Evolutionary conservation across 2,329 filamentous ascomycete genomes (phyloP), one percentile per base, ranked within the genome.

Genomic region (Aspergillus unguis): DNA sequence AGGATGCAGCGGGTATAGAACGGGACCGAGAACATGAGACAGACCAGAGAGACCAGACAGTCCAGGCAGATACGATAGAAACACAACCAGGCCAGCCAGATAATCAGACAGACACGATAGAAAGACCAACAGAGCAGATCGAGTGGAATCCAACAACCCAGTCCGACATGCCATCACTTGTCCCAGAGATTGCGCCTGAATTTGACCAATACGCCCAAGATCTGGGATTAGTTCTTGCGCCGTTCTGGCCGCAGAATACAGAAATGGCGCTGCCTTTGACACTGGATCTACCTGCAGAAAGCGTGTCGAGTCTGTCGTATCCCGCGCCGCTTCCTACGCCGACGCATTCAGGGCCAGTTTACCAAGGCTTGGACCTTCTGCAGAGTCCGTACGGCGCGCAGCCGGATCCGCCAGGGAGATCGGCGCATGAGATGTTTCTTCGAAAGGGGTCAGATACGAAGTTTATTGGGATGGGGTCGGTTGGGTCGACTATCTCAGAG

Each of bases 401-500:
- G 9, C 7, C 46, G 10, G 11, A 11, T 23, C 44, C 36, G 6
- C 46, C 35, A 7, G 10, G 25, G 3, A 28, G 42, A 23, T 31
- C 42, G 25, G 42, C 42, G 29, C 42, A 44, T 33, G 29, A 44
- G n/a, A 35, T 48, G n/a, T 48, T 48, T 23, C 28, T 48, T 2
- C 35, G 36, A 1, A 48, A 48, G 23, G 46, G 36, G 5, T 25
- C 35, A 5, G 46, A 48, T 17, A 48, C 35, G 6, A 48, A 38
- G 10, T 48, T 40, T 23, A 37, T 40, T 7, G 46, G 46, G 4
- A 29, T 48, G 35, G 36, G 36, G 10, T 48, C 46, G 6, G 36
- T 48, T 38, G 46, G 46, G 4, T 37, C 35, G 26, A 48, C 46
- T 0, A 31, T 48, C 0, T 48, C 46, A 4, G 35, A 37, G 17